A percentile compares a stretch with the other conserved stretches of the same genome.
These are phyloP conservation scores for Aristolochia californica DNA, from an alignment of 164 flowering plant genomes.

Conservation along the genomic window DNA sequence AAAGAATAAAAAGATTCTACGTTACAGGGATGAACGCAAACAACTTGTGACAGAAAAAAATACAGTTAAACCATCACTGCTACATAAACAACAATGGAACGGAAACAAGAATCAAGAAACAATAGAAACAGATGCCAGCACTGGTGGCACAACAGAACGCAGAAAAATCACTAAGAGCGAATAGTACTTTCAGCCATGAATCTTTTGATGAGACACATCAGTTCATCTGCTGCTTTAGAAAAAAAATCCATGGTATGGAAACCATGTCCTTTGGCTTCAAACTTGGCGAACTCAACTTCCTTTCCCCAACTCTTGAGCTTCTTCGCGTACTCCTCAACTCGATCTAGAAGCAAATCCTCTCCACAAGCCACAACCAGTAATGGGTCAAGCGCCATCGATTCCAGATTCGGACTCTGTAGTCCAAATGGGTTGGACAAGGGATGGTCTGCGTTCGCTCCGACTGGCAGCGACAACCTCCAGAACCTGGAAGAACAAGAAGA, in stretches of 20 bases:
- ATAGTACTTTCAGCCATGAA: too few relatives aligned
- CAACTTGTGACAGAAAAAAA: too few relatives aligned
- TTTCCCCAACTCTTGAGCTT: slow-evolving; percentile 43
- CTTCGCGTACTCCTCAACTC: slow-evolving; percentile 41
- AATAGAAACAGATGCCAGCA: too few relatives aligned
- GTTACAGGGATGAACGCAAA: too few relatives aligned
- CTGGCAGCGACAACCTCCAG: slow-evolving; percentile 65
- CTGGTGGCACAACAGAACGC: too few relatives aligned
- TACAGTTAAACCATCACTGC: too few relatives aligned
- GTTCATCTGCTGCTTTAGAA: slow-evolving; percentile 26
- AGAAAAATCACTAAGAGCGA: too few relatives aligned
- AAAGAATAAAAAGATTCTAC: too few relatives aligned
- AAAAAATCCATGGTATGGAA: slow-evolving; percentile 51
- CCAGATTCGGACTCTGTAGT: slow-evolving; percentile 32
- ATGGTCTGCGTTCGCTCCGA: slow-evolving; percentile 49
- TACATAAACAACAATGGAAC: too few relatives aligned
- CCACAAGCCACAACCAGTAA: slow-evolving; percentile 53
- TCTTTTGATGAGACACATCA: slow-evolving; percentile 38
- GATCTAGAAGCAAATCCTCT: slow-evolving; percentile 45
- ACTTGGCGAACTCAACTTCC: slow-evolving; percentile 46
- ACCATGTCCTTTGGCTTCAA: slow-evolving; percentile 61
- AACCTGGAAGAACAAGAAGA: slow-evolving; percentile 23
- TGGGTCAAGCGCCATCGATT: slow-evolving; percentile 32
- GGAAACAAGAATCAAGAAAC: too few relatives aligned
- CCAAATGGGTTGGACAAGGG: slow-evolving; percentile 69